Conservation (phyloP, 345 rosid species). For the Rhodomyrtus tomentosa region DNA sequence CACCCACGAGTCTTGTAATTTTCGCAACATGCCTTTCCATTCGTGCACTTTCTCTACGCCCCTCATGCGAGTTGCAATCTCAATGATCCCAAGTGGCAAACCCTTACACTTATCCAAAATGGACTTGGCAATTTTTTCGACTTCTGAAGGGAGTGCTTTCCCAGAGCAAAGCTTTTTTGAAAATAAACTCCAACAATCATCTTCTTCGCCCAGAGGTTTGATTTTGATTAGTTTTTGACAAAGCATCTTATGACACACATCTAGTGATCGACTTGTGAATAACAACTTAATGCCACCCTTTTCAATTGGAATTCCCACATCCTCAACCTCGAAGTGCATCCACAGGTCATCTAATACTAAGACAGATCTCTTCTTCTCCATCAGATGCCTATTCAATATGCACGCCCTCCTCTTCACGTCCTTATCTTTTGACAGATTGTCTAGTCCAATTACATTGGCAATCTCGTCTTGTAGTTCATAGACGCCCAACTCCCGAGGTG, state of each 20-base stretch:
- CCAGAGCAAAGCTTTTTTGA: fast-evolving
- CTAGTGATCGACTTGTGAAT: not conserved
- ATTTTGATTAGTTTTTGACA: not conserved
- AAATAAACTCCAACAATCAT: fast-evolving
- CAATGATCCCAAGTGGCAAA: slow-evolving; percentile 8
- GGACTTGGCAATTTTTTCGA: not conserved
- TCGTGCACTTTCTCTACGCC: not conserved
- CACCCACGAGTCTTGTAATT: not conserved
- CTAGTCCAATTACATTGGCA: not conserved
- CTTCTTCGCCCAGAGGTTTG: fast-evolving
- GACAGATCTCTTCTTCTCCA: not conserved
- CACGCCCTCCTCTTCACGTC: not conserved
- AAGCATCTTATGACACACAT: not conserved
- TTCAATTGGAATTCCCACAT: not conserved
- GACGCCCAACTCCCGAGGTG: not conserved
- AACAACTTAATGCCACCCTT: not conserved
- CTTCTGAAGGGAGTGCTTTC: not conserved
- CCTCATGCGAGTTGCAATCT: slow-evolving; percentile 6
- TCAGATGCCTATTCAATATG: not conserved
- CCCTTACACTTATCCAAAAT: slow-evolving; percentile 1
- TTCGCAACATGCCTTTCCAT: not conserved
- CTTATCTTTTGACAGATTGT: not conserved
- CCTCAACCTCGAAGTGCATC: not conserved
- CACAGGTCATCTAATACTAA: not conserved
- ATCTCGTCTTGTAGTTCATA: not conserved